Percentiles rank a stretch among this genome's conserved stretches.
phyloP scores from a whole-genome alignment of 2,329 filamentous ascomycete species.

The Penicillium sp. region DNA sequence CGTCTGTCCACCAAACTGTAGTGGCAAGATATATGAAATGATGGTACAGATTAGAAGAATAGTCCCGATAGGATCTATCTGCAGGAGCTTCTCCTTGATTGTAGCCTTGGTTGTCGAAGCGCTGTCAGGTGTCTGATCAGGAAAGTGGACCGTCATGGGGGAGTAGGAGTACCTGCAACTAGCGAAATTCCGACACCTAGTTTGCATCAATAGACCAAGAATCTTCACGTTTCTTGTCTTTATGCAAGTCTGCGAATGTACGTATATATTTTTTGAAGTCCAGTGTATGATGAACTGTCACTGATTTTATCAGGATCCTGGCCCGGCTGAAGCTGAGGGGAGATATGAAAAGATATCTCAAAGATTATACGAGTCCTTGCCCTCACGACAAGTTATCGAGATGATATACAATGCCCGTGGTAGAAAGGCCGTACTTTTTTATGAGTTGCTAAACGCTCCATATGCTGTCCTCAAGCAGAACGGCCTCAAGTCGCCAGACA shows the following conservation, averaged over 20 bases:
- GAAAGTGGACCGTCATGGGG: background rate
- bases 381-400: background rate
- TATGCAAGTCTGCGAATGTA: background rate
- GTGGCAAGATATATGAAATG: constrained; percentile 6
- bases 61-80: constrained; percentile 48
- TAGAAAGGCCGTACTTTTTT: constrained; percentile 28
- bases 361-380: background rate
- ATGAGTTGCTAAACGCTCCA: constrained; percentile 39
- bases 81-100: constrained; percentile 37
- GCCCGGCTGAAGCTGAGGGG: background rate
- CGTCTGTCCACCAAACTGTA: constrained; percentile 45
- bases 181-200: background rate
- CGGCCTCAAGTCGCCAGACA: constrained; percentile 25
- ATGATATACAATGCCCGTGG: background rate
- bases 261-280: background rate
- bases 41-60: constrained; percentile 38
- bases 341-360: background rate
- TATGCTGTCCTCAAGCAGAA: constrained; percentile 30
- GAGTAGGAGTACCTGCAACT: background rate
- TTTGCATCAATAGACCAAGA: background rate
- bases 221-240: background rate
- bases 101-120: background rate
- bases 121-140: constrained; percentile 10
- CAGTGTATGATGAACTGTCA: background rate
- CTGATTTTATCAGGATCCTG: background rate